A percentile compares a stretch with the other conserved stretches of the same genome.
These are phyloP conservation scores for Datura wrightii DNA, from an alignment of 257 asterid species.

Conservation along the genomic window DNA sequence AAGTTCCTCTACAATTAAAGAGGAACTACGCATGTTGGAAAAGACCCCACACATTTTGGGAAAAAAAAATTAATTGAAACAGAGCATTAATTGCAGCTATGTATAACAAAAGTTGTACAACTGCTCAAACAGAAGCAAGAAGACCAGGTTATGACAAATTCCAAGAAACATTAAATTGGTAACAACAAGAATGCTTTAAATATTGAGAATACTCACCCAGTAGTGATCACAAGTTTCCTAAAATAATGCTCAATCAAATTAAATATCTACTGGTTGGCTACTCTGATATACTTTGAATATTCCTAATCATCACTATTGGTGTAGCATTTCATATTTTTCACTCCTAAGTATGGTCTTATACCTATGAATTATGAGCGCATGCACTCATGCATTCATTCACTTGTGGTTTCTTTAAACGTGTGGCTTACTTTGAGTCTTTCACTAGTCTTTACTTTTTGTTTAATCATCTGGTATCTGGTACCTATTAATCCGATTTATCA, in stretches of 20 bases:
- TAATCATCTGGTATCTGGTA: not conserved
- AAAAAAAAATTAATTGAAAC: conserved; percentile 32
- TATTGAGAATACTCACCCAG: conserved; percentile 46
- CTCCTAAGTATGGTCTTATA: not conserved
- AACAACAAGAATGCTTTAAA: not conserved
- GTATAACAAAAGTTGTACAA: conserved; percentile 54
- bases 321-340: not conserved
- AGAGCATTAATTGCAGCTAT: conserved; percentile 60
- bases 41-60: conserved; percentile 41
- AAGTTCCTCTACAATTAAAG: conserved; percentile 12
- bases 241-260: conserved; percentile 22
- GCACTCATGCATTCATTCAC: conserved; percentile 5
- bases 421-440: conserved; percentile 34
- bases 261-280: not conserved
- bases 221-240: conserved; percentile 33
- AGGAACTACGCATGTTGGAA: conserved; percentile 21
- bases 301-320: not conserved
- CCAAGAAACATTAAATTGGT: conserved; percentile 57
- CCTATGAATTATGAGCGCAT: conserved; percentile 21
- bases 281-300: no score
- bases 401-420: conserved; percentile 35
- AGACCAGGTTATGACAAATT: conserved; percentile 36
- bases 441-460: conserved; percentile 37
- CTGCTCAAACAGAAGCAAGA: conserved; percentile 44
- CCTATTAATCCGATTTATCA: not conserved